These are phyloP conservation scores for Coprinopsis sp. DNA, from an alignment of 768 basidiomycete genomes.

Conservation along the genomic window DNA sequence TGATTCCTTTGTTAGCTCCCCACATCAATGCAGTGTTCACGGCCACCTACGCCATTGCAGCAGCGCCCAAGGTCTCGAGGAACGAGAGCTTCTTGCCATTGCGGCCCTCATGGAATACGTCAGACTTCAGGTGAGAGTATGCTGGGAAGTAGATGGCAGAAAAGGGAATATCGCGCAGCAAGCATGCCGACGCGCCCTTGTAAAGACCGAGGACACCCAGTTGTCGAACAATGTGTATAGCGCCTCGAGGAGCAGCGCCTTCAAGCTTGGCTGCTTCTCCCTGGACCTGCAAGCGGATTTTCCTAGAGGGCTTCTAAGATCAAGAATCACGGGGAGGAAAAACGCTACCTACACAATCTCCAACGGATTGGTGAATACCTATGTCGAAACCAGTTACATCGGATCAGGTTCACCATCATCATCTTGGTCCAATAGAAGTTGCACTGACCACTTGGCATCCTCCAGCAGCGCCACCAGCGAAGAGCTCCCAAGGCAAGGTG, in stretches of 20 bases:
- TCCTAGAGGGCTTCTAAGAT: conserved; percentile 39
- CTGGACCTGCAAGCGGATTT: conserved; percentile 93
- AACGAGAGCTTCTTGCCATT: conserved; percentile 92
- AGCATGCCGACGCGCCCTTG: conserved; percentile 87
- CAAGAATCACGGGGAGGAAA: conserved; percentile 4
- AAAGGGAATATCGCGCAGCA: conserved; percentile 95
- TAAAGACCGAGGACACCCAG: conserved; percentile 91
- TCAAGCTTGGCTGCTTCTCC: conserved; percentile 90
- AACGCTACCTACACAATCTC: conserved; percentile 76
- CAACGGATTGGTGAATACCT: conserved; percentile 97
- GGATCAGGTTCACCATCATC: too few relatives aligned
- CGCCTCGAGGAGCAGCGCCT: conserved; percentile 77
- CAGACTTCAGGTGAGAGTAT: conserved; percentile 87
- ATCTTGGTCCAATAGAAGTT: not conserved
- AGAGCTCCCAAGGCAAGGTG: conserved; percentile 81
- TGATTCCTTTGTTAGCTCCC: too few relatives aligned
- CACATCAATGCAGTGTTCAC: too few relatives aligned
- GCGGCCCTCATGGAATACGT: conserved; percentile 92
- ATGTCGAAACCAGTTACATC: conserved; percentile 13
- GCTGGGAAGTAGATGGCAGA: conserved; percentile 90
- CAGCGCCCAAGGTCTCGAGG: conserved; percentile 80
- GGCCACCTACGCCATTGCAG: conserved; percentile 70
- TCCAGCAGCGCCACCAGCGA: conserved; percentile 91
- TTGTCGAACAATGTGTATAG: conserved; percentile 88
- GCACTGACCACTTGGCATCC: conserved; percentile 93